Evolutionary conservation across 1,139 yeast species (phyloP).

Genomic region (Candida pseudocylindracea): DNA sequence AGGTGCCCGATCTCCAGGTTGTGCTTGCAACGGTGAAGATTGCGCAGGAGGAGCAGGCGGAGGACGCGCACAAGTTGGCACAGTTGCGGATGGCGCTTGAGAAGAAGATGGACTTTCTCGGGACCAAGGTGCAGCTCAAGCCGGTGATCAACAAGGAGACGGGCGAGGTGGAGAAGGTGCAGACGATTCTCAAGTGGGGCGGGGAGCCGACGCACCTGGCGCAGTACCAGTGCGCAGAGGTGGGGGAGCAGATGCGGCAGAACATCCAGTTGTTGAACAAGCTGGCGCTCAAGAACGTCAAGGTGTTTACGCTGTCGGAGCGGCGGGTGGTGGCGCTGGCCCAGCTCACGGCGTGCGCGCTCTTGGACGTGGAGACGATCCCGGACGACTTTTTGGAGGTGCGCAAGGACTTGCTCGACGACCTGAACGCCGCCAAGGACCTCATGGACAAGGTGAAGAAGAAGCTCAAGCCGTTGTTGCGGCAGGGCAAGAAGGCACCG

Average conservation of each 20-base stretch:
- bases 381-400: constrained; percentile 67
- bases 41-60: constrained; percentile 61
- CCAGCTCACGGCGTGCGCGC: constrained; percentile 64
- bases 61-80: constrained; percentile 54
- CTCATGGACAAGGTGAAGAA: constrained; percentile 95
- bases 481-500: constrained; percentile 97
- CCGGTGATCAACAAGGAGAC: constrained; percentile 51
- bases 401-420: constrained; percentile 82
- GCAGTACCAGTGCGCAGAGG: constrained; percentile 77
- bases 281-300: constrained; percentile 65
- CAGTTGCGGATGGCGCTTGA: constrained; percentile 70
- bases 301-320: constrained; percentile 80
- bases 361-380: constrained; percentile 45
- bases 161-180: constrained; percentile 81
- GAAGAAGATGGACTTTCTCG: constrained; percentile 79
- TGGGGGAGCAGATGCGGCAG: constrained; percentile 90
- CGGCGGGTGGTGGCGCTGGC: constrained; percentile 90
- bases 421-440: constrained; percentile 95
- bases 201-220: constrained; percentile 99
- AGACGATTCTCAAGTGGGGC: constrained; percentile 93
- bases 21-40: constrained; percentile 69
- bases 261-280: constrained; percentile 73
- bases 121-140: constrained; percentile 89
- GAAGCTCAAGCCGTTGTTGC: constrained; percentile 76
- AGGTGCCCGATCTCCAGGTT: constrained; percentile 64